Conservation (phyloP, 768 basidiomycete genomes). For the Russula foetens region DNA sequence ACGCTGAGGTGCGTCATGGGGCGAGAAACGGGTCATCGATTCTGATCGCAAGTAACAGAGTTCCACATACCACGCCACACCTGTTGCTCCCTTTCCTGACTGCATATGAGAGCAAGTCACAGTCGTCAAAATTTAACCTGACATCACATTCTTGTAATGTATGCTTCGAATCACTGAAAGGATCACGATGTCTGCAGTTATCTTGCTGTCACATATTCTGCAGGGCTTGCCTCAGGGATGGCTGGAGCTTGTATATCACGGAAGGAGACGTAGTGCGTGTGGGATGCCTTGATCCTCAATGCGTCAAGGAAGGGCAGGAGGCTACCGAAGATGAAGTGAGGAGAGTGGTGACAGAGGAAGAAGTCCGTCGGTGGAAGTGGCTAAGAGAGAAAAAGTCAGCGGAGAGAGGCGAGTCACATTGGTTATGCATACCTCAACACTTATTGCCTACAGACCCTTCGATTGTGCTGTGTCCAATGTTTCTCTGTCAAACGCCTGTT, state of each 20-base stretch:
- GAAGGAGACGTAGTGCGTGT: slow-evolving; percentile 75
- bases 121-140: slow-evolving; percentile 48
- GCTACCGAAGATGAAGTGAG: slow-evolving; percentile 67
- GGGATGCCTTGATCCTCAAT: slow-evolving; percentile 72
- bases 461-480: slow-evolving; percentile 73
- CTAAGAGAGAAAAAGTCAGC: slow-evolving; percentile 60
- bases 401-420: slow-evolving; percentile 49
- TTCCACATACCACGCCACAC: slow-evolving; percentile 50
- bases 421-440: background rate
- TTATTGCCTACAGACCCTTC: slow-evolving; percentile 50
- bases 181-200: slow-evolving; percentile 63
- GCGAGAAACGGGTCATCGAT: background rate
- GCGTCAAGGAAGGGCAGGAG: slow-evolving; percentile 56
- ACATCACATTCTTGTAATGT: slow-evolving; percentile 67
- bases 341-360: slow-evolving; percentile 56
- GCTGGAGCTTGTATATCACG: slow-evolving; percentile 73
- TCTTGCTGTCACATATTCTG: slow-evolving; percentile 78
- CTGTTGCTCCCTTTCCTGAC: slow-evolving; percentile 41
- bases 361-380: slow-evolving; percentile 70
- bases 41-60: slow-evolving; percentile 27
- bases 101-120: slow-evolving; percentile 40
- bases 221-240: slow-evolving; percentile 66
- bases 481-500: slow-evolving; percentile 75
- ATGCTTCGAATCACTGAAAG: slow-evolving; percentile 68
- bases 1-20: background rate